These are phyloP conservation scores for Phaeolepiota aurea DNA, from an alignment of 768 basidiomycete genomes.

Conservation along the genomic window DNA sequence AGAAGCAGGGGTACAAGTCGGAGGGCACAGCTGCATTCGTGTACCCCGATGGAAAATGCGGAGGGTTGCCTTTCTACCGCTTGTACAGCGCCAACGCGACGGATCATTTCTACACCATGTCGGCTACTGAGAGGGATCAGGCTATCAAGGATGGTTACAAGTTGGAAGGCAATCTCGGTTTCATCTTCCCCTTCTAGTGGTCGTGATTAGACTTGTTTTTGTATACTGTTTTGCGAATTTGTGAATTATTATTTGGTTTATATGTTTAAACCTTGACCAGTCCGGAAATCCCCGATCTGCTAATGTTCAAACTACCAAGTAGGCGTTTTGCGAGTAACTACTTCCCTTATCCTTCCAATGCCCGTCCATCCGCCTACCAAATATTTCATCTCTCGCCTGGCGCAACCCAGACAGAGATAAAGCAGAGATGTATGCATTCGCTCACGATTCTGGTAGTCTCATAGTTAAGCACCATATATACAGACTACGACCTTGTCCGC, in stretches of 20 bases:
- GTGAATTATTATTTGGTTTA: too few relatives aligned
- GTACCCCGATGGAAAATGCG: background rate
- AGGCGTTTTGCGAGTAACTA: too few relatives aligned
- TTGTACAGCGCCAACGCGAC: background rate
- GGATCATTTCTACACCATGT: background rate
- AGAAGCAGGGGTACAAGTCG: background rate
- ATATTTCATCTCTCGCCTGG: conserved; percentile 58
- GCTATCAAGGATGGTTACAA: background rate
- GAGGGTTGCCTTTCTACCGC: background rate
- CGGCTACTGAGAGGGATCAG: background rate
- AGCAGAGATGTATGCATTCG: conserved; percentile 49
- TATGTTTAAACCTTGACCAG: too few relatives aligned
- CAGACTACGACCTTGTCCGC: conserved; percentile 72
- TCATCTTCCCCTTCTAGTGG: background rate
- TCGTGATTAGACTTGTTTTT: too few relatives aligned
- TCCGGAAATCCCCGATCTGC: too few relatives aligned
- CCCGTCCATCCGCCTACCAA: conserved; percentile 57
- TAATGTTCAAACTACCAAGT: too few relatives aligned
- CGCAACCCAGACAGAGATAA: conserved; percentile 55
- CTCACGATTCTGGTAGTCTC: background rate
- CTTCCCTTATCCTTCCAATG: conserved; percentile 44
- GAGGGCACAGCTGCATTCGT: background rate
- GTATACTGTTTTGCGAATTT: too few relatives aligned
- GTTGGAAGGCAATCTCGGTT: background rate
- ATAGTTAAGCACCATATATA: background rate